These are phyloP conservation scores for Phyllosticta capitalensis DNA, from an alignment of 2,329 filamentous ascomycete species.

Conservation along the genomic window DNA sequence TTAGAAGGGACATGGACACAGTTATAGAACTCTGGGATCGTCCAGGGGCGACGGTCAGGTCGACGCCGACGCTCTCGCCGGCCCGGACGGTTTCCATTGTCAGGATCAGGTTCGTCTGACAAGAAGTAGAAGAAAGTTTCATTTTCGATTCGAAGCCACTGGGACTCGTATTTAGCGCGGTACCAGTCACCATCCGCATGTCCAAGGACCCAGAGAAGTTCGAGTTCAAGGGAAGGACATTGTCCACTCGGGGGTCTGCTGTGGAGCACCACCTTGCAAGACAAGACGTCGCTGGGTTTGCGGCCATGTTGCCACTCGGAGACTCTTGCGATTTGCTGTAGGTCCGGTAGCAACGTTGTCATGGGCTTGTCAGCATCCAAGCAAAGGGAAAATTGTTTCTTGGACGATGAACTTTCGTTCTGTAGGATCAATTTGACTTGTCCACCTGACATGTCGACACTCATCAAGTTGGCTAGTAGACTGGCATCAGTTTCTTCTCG, in stretches of 20 bases:
- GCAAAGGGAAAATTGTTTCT: neutral
- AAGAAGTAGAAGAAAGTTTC: conserved; percentile 1
- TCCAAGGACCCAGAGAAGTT: conserved; percentile 1
- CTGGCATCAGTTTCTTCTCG: neutral
- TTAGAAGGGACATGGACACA: conserved; percentile 53
- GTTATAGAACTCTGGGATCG: conserved; percentile 56
- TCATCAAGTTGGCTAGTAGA: neutral
- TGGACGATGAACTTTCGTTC: neutral
- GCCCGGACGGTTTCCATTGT: neutral
- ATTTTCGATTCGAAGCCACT: neutral
- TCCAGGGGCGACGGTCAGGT: conserved; percentile 28
- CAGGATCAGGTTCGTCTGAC: neutral
- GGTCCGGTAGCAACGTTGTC: neutral
- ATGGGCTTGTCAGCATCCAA: neutral
- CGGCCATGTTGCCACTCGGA: neutral
- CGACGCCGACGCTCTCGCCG: neutral
- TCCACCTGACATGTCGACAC: neutral
- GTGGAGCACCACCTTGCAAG: neutral
- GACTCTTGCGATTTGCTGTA: neutral
- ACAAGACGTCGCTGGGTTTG: neutral
- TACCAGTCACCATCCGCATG: neutral
- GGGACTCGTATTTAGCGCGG: neutral
- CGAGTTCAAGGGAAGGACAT: neutral
- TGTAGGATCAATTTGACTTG: neutral
- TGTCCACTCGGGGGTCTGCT: neutral